Conservation (phyloP, 805 yeast species). For the Priceomyces carsonii region DNA sequence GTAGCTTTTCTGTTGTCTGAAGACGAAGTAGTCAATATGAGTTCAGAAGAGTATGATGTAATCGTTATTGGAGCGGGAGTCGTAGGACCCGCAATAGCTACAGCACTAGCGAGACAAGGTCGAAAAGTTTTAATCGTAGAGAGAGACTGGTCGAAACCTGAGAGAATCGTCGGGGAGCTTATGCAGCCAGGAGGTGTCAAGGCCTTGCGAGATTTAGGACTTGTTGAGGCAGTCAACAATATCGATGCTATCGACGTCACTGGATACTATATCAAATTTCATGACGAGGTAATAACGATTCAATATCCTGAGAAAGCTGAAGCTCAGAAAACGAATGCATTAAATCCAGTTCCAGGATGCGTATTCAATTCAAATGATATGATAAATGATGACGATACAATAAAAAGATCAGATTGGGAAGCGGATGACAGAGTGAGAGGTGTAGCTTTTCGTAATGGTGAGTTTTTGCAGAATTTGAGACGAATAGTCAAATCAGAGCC, state of each 20-base stretch:
- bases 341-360: slow-evolving; percentile 54
- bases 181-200: slow-evolving; percentile 96
- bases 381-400: slow-evolving; percentile 45
- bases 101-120: slow-evolving; percentile 88
- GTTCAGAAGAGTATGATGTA: slow-evolving; percentile 61
- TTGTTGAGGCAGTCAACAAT: slow-evolving; percentile 70
- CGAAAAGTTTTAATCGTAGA: slow-evolving; percentile 78
- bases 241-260: slow-evolving; percentile 75
- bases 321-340: slow-evolving; percentile 41
- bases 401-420: slow-evolving; percentile 57
- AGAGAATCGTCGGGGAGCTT: slow-evolving; percentile 95
- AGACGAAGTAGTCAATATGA: too few relatives aligned
- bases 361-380: slow-evolving; percentile 62
- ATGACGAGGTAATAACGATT: slow-evolving; percentile 56
- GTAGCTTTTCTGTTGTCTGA: too few relatives aligned
- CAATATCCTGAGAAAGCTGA: slow-evolving; percentile 68
- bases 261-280: slow-evolving; percentile 80
- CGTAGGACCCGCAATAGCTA: slow-evolving; percentile 91
- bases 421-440: slow-evolving; percentile 62
- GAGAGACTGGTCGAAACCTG: slow-evolving; percentile 90
- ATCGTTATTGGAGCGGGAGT: slow-evolving; percentile 99
- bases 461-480: slow-evolving; percentile 77
- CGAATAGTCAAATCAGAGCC: slow-evolving; percentile 63
- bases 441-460: slow-evolving; percentile 91
- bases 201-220: slow-evolving; percentile 79